Conservation (phyloP, 768 basidiomycete genomes). For the Daedalea quercina region DNA sequence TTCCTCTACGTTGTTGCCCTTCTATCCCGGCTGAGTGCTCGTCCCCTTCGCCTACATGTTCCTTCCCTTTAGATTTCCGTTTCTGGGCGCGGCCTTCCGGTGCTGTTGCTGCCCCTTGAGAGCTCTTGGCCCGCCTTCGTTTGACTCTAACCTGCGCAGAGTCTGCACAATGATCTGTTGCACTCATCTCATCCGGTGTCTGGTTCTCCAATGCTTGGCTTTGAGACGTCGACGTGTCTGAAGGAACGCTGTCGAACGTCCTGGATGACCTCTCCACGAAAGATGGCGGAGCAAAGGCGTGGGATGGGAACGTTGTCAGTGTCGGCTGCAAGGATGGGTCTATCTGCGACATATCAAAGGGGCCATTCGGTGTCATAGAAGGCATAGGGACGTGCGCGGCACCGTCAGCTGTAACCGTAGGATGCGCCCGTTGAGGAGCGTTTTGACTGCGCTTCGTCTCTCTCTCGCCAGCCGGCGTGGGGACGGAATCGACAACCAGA, state of each 20-base stretch:
- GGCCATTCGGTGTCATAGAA: background rate
- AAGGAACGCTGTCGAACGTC: no score
- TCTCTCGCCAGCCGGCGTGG: no score
- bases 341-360: constrained; percentile 11
- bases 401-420: background rate
- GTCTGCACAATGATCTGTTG: background rate
- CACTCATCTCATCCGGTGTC: no score
- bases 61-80: background rate
- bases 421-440: background rate
- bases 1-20: constrained; percentile 24
- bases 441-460: no score
- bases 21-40: background rate
- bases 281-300: background rate
- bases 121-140: background rate
- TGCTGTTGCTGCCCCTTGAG: background rate
- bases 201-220: no score
- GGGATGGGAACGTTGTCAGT: background rate
- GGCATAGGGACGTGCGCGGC: background rate
- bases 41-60: background rate
- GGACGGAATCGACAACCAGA: background rate
- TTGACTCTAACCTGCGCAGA: background rate
- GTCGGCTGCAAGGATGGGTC: constrained; percentile 9
- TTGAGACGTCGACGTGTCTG: no score
- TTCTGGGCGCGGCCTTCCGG: background rate
- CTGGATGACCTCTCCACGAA: background rate